Conservation (phyloP, 2,329 filamentous ascomycete species). For the Ceratocystiopsis minuta region DNA sequence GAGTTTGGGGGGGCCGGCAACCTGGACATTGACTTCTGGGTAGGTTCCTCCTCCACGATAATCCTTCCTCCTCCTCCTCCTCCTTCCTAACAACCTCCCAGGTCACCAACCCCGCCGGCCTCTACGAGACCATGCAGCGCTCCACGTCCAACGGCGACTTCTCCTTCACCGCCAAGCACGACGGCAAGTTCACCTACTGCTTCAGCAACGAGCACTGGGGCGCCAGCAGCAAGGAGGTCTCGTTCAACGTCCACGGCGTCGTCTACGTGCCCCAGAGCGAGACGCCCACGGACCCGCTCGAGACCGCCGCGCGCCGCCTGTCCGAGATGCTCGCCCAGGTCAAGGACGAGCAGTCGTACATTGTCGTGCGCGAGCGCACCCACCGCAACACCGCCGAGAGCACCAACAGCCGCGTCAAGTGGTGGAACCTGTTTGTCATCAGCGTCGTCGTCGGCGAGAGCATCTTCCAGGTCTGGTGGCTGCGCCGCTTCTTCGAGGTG, state of each 20-base stretch:
- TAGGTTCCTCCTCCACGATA: conserved; percentile 32
- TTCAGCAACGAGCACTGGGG: conserved; percentile 99
- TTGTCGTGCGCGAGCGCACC: conserved; percentile 82
- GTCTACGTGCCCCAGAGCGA: conserved; percentile 91
- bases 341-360: conserved; percentile 96
- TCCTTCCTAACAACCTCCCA: conserved; percentile 15
- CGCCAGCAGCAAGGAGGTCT: conserved; percentile 90
- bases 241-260: conserved; percentile 97
- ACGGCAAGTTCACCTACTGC: conserved; percentile 91
- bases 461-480: conserved; percentile 97
- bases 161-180: conserved; percentile 67
- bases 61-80: neutral
- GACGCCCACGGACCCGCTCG: conserved; percentile 68
- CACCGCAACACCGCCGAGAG: conserved; percentile 98
- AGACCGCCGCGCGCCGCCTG: conserved; percentile 72
- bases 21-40: conserved; percentile 95
- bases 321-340: conserved; percentile 77
- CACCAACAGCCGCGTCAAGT: conserved; percentile 94
- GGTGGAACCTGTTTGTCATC: conserved; percentile 98
- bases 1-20: conserved; percentile 93
- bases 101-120: conserved; percentile 62
- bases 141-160: conserved; percentile 79
- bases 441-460: conserved; percentile 77
- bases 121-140: conserved; percentile 65
- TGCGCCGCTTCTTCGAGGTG: conserved; percentile 94